Conservation (phyloP, 2,329 filamentous ascomycete genomes). For the Lachnellula arida region DNA sequence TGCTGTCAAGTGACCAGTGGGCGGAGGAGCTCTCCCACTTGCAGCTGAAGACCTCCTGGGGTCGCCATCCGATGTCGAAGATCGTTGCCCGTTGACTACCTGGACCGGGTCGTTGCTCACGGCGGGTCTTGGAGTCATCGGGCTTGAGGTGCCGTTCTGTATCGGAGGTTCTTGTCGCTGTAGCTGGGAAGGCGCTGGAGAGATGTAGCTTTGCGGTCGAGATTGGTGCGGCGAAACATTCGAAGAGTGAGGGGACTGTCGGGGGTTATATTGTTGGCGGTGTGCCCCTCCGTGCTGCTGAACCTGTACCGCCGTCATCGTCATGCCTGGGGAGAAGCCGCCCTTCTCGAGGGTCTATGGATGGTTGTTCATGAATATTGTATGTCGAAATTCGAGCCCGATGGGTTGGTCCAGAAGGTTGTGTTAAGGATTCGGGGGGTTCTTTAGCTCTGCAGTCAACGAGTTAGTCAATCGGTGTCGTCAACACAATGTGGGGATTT, state of each 20-base stretch:
- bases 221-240: constrained; percentile 24
- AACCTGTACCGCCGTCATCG: constrained; percentile 33
- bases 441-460: too few species aligned
- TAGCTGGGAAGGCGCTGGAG: constrained; percentile 13
- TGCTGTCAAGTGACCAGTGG: constrained; percentile 3
- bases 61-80: constrained; percentile 8
- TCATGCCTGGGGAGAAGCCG: constrained; percentile 18
- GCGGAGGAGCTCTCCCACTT: background rate
- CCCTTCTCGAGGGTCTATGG: constrained; percentile 18
- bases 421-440: background rate
- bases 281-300: constrained; percentile 25
- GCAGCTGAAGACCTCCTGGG: constrained; percentile 5
- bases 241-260: constrained; percentile 27
- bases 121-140: constrained; percentile 18
- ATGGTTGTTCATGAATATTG: constrained; percentile 16
- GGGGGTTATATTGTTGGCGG: constrained; percentile 26
- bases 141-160: constrained; percentile 21
- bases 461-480: too few species aligned
- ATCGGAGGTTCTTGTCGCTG: constrained; percentile 18
- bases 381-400: background rate
- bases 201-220: constrained; percentile 25
- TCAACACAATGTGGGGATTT: too few species aligned
- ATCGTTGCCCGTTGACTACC: constrained; percentile 14
- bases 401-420: background rate
- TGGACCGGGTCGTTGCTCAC: constrained; percentile 26